Evolutionary conservation across 1,284 basidiomycete genomes (phyloP), one percentile per base, ranked within the genome.

Genomic region (Papiliotrema fonsecae): DNA sequence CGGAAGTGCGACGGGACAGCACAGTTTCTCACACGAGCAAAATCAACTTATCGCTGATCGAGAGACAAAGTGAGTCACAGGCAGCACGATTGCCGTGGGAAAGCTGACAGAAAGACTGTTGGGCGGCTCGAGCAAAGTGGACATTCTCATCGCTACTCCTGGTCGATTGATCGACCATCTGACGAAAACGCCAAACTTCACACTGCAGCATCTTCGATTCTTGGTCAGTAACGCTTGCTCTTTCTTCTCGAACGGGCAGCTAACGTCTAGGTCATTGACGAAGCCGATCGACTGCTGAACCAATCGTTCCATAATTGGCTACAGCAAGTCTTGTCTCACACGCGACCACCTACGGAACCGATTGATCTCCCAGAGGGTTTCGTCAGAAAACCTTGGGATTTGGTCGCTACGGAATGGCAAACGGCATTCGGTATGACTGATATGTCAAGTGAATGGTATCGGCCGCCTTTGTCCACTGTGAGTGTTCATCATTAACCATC

Each of bases 261-360:
- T 45, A 19, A 30, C 16, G 2, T 6, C 18, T 54, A 92, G 88
- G 84, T 98, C 18, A 90, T 99, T 49, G 96, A 99, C 69, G 96
- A 99, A 76, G 96, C 96, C 0, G 96, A 99, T 69, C 82, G 93
- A 21, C 79, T 99, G 2, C 79, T 99, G 4, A 87, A 87, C 6
- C 92, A 97, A 69, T 91, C 88, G 1, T 97, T 97, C 74, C 91
- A 97, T 72, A 87, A 92, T 64, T 99, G 94, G 94, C 76, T 96
- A 2, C 79, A 81, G 11, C 84, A 84, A 61, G 85, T 96, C 3
- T 76, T 93, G 6, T 74, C 79, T 1, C 87, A 87, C 9, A 85
- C 83, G 5, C 79, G 81, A 26, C 80, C 83, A 16, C 75, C 78
- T 6, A 52, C 63, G 26, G 21, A 52, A 16, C 47, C 49, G 19